Conservation (phyloP, 1,284 basidiomycete species). For the Trichosporon sp. region DNA sequence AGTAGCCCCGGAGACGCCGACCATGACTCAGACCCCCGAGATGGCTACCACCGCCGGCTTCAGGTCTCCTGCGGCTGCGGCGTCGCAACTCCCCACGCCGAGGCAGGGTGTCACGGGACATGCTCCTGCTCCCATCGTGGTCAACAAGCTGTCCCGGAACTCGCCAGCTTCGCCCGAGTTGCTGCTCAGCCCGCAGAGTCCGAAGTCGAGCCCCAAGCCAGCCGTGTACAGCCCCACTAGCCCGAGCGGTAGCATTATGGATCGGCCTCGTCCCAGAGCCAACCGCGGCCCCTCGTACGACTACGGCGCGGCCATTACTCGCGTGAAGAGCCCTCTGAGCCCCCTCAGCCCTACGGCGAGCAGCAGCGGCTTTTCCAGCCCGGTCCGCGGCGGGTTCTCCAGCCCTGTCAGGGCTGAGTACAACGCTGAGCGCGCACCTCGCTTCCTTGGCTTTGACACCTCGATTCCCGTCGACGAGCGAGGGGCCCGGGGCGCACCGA, state of each 20-base stretch:
- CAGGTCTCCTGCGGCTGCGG: not conserved
- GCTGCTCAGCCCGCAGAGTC: constrained; percentile 7
- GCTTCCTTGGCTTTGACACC: not conserved
- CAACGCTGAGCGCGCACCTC: not conserved
- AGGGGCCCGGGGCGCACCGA: not conserved
- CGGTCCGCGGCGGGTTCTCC: not conserved
- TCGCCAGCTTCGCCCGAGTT: not conserved
- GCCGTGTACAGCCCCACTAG: constrained; percentile 1
- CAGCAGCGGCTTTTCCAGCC: constrained; percentile 4
- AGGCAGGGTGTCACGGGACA: not conserved
- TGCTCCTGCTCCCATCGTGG: not conserved
- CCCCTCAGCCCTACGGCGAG: not conserved
- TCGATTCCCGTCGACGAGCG: not conserved
- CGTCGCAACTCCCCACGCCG: not conserved
- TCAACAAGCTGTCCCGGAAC: constrained; percentile 5
- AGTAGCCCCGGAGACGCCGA: not conserved
- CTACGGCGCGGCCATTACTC: not conserved
- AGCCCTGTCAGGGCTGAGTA: constrained; percentile 1
- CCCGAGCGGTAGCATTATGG: constrained; percentile 5
- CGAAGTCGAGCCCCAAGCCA: not conserved
- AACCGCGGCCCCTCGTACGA: not conserved
- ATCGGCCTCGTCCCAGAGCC: not conserved
- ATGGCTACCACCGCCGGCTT: not conserved
- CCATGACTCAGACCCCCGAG: not conserved
- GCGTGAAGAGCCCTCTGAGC: not conserved